A percentile compares a stretch with the other conserved stretches of the same genome.
These are phyloP conservation scores for Fusarium coicis DNA, from an alignment of 2,329 filamentous ascomycete species.

Conservation along the genomic window DNA sequence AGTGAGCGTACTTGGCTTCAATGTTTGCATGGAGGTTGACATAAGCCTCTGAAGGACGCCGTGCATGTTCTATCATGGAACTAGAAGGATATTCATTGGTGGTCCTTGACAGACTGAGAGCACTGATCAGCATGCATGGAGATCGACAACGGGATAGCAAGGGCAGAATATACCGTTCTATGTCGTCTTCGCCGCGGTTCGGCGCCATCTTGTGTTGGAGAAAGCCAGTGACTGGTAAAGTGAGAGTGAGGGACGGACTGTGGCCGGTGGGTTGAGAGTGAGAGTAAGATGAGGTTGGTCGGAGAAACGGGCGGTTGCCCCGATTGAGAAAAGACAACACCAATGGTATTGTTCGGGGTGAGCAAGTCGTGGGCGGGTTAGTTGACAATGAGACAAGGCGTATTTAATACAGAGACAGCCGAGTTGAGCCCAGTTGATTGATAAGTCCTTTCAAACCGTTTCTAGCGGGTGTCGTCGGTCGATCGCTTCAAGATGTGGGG, in stretches of 20 bases:
- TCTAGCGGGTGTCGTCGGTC: slow-evolving; percentile 27
- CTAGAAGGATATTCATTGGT: slow-evolving; percentile 45
- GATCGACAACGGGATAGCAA: neutral
- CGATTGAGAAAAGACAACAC: neutral
- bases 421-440: slow-evolving; percentile 1
- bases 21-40: slow-evolving; percentile 59
- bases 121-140: slow-evolving; percentile 28
- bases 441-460: slow-evolving; percentile 11
- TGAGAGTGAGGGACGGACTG: neutral
- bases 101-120: slow-evolving; percentile 34
- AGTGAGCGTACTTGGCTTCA: slow-evolving; percentile 56
- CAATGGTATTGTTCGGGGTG: neutral
- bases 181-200: slow-evolving; percentile 41
- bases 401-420: slow-evolving; percentile 9
- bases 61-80: slow-evolving; percentile 52
- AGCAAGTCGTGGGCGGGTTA: neutral
- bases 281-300: neutral
- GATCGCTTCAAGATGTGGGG: slow-evolving; percentile 29
- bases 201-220: slow-evolving; percentile 34
- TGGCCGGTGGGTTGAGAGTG: neutral
- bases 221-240: slow-evolving; percentile 4
- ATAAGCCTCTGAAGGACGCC: slow-evolving; percentile 45
- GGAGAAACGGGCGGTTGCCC: slow-evolving; percentile 14
- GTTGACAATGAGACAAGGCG: neutral
- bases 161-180: slow-evolving; percentile 40